Percentiles rank a stretch among this genome's conserved stretches.
Evolutionary conservation across 768 basidiomycete species (phyloP).

Genomic region (Termitomyces sp.): DNA sequence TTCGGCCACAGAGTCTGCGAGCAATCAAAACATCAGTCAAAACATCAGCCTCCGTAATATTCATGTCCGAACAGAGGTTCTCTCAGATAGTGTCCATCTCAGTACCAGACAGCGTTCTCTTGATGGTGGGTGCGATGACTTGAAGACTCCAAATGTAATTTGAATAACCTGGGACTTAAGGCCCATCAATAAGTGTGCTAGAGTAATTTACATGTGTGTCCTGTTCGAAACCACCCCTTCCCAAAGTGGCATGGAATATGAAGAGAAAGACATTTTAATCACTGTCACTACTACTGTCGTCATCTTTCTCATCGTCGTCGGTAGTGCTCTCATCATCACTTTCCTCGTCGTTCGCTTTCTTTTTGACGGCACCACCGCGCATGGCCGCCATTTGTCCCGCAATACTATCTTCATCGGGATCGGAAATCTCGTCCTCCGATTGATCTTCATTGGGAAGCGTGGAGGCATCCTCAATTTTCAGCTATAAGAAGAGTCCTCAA

Average conservation of each 20-base stretch:
- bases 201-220: constrained; percentile 11
- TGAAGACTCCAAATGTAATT: neutral
- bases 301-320: constrained; percentile 51
- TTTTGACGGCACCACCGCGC: constrained; percentile 86
- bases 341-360: constrained; percentile 45
- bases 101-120: neutral
- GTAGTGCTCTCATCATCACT: constrained; percentile 47
- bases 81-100: constrained; percentile 2
- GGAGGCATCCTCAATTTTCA: constrained; percentile 77
- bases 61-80: constrained; percentile 14
- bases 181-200: neutral
- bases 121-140: neutral
- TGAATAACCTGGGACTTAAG: neutral
- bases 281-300: constrained; percentile 36
- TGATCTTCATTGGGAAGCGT: constrained; percentile 49
- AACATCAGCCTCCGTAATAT: constrained; percentile 16
- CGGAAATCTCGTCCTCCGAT: constrained; percentile 91
- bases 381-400: constrained; percentile 98
- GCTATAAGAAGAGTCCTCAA: constrained; percentile 35
- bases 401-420: constrained; percentile 93
- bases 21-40: constrained; percentile 13
- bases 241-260: constrained; percentile 1
- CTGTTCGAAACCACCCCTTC: constrained; percentile 13
- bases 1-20: neutral
- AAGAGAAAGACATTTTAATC: constrained; percentile 25